These are phyloP conservation scores for Yarrowia sp. DNA, from an alignment of 805 yeast genomes.

Conservation along the genomic window DNA sequence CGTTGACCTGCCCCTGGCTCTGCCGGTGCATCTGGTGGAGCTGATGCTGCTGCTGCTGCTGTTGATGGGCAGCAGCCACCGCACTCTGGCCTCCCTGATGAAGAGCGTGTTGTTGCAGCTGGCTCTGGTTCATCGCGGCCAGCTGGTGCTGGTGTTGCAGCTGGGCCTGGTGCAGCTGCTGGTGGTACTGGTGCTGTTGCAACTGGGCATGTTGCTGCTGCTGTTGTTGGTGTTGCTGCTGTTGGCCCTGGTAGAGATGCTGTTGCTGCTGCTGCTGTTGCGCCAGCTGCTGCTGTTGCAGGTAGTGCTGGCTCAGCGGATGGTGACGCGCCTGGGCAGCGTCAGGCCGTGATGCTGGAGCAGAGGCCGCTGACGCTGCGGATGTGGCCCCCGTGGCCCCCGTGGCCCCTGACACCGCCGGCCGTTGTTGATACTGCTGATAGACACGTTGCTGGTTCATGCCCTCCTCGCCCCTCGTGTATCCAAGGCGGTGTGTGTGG, in stretches of 20 bases:
- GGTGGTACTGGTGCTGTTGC: background rate
- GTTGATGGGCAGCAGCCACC: background rate
- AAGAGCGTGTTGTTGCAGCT: constrained; percentile 1
- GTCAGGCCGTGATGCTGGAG: background rate
- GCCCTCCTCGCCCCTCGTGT: background rate
- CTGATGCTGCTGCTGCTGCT: constrained; percentile 13
- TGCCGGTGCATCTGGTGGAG: constrained; percentile 8
- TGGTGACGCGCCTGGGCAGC: background rate
- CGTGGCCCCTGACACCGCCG: constrained; percentile 11
- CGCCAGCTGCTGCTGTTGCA: background rate
- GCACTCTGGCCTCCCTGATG: background rate
- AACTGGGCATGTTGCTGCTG: background rate
- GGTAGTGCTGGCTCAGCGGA: background rate
- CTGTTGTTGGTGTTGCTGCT: background rate
- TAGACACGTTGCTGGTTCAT: constrained; percentile 24
- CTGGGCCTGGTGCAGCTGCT: constrained; percentile 4
- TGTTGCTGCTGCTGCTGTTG: background rate
- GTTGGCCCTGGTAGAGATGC: background rate
- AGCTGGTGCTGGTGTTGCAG: background rate
- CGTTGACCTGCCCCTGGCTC: background rate
- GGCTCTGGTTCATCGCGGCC: background rate
- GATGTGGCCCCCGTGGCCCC: background rate
- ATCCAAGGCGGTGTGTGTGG: background rate
- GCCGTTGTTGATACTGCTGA: constrained; percentile 18
- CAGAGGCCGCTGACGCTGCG: background rate